These are phyloP conservation scores for Ophiostoma sp. DNA, from an alignment of 2,329 filamentous ascomycete genomes.

Conservation along the genomic window DNA sequence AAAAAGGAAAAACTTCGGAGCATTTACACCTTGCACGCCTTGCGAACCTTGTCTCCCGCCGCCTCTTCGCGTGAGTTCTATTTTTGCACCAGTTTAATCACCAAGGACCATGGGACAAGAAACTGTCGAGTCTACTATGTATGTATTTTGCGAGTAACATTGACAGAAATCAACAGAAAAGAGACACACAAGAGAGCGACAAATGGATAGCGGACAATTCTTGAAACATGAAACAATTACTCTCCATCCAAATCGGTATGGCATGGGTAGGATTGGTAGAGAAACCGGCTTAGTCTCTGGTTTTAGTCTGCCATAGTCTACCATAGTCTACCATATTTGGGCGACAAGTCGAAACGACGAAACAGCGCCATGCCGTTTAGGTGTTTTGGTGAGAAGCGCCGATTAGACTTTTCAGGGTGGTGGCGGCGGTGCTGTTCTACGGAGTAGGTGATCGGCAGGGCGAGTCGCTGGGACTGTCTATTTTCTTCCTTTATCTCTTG, in stretches of 20 bases:
- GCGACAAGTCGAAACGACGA: neutral
- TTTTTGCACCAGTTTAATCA: slow-evolving; percentile 24
- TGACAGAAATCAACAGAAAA: neutral
- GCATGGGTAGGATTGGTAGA: neutral
- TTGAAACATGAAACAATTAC: slow-evolving; percentile 23
- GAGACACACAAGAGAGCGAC: neutral
- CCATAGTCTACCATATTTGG: neutral
- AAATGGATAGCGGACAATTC: slow-evolving; percentile 14
- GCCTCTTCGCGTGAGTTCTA: slow-evolving; percentile 18
- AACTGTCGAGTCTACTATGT: neutral
- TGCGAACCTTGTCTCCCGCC: neutral
- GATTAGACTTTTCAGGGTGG: neutral
- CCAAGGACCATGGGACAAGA: slow-evolving; percentile 19
- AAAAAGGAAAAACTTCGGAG: slow-evolving; percentile 5
- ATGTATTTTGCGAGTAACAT: neutral
- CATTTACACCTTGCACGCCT: slow-evolving; percentile 1
- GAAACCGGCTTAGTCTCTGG: neutral
- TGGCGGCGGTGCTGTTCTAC: neutral
- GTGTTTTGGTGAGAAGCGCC: neutral
- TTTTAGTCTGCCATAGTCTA: neutral
- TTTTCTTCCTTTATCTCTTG: neutral
- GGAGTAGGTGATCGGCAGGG: slow-evolving; percentile 7
- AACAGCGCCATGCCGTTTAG: neutral
- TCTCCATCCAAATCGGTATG: slow-evolving; percentile 1
- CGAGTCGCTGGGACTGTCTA: neutral